Base-by-base conservation (phyloP, 257 asterid genomes). In the Jasminum sambac region DNA sequence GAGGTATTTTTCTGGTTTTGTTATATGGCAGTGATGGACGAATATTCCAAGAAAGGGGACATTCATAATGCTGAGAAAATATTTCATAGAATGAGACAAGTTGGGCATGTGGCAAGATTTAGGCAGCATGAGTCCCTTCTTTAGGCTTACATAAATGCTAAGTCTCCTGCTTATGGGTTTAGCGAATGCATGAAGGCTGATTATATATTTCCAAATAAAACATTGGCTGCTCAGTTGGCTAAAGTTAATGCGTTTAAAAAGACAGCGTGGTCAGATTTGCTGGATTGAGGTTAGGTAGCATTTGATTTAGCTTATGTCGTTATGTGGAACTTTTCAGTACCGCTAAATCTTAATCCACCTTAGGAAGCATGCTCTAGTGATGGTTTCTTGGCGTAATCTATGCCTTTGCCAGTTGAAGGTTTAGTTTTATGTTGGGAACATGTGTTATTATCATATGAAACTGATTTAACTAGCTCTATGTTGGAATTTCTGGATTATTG, bases 161-260 rank as follows among this genome's bases (percentile, higher is more conserved):
- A 89, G 73, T 65, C 76, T 38, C 96, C 97, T 23, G 86, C 83
- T 3, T 85, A 87, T 69, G 97, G 96, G 63, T 78, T 93, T 23
- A 0, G 3, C 0, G 90, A 89, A 69, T 84, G 97, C 70, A 64
- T 93, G 91, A 84, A 70, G 79, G 88, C 83, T 0, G 97, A 90
- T 65, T 80, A 77, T 40, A 11, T 93, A 17, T 73, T 78, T 67
- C 96, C 96, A 6, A 84, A 76, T 63, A 73, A 66, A 34, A 73
- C 71, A 38, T 3, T 89, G 81, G 74, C 72, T 3, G 72, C 14
- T 17, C 77, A 80, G 62, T 70, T 89, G 83, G 81, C 82, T 63
- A 85, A 43, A 67, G 68, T 67, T 8, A 85, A 88, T 72, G 81
- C 86, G 8, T 84, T 83, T 62, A 74, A 57, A 61, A 84, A 76